These are phyloP conservation scores for Colletotrichum spaethianum DNA, from an alignment of 2,329 filamentous ascomycete genomes.

Conservation along the genomic window DNA sequence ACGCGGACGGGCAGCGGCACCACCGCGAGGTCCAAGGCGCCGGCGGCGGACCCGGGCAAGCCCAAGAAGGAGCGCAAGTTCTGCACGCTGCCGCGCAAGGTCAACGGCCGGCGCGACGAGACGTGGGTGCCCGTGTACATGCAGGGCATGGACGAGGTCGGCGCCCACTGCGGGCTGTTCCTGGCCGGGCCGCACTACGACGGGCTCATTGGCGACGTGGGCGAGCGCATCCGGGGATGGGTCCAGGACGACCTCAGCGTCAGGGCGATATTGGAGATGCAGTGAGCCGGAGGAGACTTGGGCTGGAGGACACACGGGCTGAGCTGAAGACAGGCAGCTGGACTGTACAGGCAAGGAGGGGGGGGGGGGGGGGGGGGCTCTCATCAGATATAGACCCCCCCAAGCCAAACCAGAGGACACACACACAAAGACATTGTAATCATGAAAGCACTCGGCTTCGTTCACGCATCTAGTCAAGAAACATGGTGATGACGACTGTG, in stretches of 20 bases:
- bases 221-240: conserved; percentile 77
- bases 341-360: not conserved
- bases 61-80: conserved; percentile 79
- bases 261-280: conserved; percentile 54
- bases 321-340: not conserved
- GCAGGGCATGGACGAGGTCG: conserved; percentile 87
- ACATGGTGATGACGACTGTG: too few species aligned
- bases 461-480: not conserved
- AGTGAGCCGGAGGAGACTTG: not conserved
- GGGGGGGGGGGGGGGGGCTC: not conserved
- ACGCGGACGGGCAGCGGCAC: conserved; percentile 43
- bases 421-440: not conserved
- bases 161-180: conserved; percentile 88
- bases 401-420: not conserved
- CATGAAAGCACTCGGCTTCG: not conserved
- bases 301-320: too few species aligned
- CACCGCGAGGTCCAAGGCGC: not conserved
- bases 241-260: conserved; percentile 72
- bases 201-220: conserved; percentile 81
- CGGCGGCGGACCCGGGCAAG: conserved; percentile 45
- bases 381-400: too few species aligned
- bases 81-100: conserved; percentile 77
- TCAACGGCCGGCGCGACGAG: conserved; percentile 71
- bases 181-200: conserved; percentile 81
- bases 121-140: conserved; percentile 87